Percentiles rank a stretch among this genome's conserved stretches.
These are phyloP conservation scores for Arabidopsis arenosa DNA, from an alignment of 345 rosid species.

Conservation along the genomic window DNA sequence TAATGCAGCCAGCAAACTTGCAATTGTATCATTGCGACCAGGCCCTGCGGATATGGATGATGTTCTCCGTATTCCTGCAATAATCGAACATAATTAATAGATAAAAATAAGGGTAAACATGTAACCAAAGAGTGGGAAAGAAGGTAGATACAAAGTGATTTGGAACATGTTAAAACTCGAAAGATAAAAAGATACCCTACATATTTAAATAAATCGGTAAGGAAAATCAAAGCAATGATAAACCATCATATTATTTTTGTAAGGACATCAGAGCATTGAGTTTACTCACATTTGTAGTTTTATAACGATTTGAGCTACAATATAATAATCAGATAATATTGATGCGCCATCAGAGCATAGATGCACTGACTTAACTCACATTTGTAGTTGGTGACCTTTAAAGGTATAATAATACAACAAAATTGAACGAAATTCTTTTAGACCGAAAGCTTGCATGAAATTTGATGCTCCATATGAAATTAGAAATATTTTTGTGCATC, in stretches of 20 bases:
- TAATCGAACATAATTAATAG: constrained; percentile 20
- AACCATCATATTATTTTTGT: constrained; percentile 8
- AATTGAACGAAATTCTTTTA: neutral
- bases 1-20: constrained; percentile 85
- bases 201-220: neutral
- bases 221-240: constrained; percentile 10
- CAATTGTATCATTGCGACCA: constrained; percentile 85
- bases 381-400: constrained; percentile 7
- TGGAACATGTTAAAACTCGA: constrained; percentile 1
- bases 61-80: constrained; percentile 67
- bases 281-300: constrained; percentile 3
- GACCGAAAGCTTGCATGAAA: constrained; percentile 25
- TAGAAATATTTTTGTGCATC: constrained; percentile 22
- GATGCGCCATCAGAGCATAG: constrained; percentile 25
- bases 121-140: constrained; percentile 12
- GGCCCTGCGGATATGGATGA: constrained; percentile 69
- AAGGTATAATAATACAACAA: constrained; percentile 18
- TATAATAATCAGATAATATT: constrained; percentile 23
- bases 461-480: constrained; percentile 26
- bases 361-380: constrained; percentile 22
- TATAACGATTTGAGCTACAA: constrained; percentile 14
- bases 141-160: constrained; percentile 19
- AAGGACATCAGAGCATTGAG: constrained; percentile 9
- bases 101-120: constrained; percentile 1
- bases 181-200: constrained; percentile 11